phyloP scores from a whole-genome alignment of 2,329 filamentous ascomycete species.

The Metarhizium brunneum region DNA sequence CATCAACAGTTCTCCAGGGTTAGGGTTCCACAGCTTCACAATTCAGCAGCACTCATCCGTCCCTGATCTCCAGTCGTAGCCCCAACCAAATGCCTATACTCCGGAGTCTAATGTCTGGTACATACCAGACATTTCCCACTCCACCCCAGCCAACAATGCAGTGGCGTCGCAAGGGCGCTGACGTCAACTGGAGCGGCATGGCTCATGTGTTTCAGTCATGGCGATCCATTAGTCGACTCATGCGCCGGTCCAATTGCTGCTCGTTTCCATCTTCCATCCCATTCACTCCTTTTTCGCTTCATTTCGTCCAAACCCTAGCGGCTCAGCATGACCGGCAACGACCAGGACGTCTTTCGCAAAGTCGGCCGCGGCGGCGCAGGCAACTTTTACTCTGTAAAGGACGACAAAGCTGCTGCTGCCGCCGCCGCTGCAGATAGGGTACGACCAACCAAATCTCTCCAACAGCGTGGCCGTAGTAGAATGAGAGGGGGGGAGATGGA shows the following conservation, averaged over 20 bases:
- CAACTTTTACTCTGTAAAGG: constrained; percentile 48
- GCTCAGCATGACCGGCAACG: constrained; percentile 11
- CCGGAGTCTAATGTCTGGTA: no score
- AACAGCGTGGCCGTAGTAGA: no score
- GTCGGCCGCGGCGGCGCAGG: constrained; percentile 55
- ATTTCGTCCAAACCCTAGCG: background rate
- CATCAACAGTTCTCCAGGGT: no score
- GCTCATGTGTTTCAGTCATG: background rate
- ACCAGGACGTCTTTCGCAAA: constrained; percentile 36
- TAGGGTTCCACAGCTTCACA: no score
- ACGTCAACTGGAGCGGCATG: background rate
- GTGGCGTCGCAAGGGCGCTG: background rate
- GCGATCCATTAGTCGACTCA: background rate
- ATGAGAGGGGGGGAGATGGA: no score
- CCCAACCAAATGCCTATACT: no score
- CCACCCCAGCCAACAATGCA: no score
- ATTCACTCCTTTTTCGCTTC: background rate
- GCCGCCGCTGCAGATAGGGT: background rate
- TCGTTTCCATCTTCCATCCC: background rate
- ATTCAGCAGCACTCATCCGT: no score
- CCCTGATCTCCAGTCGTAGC: no score
- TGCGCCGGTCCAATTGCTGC: background rate
- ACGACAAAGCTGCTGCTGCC: constrained; percentile 35
- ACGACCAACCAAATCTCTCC: background rate
- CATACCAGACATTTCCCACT: no score